These are phyloP conservation scores for Teratosphaeria gauchensis DNA, from an alignment of 2,329 filamentous ascomycete genomes.

Conservation along the genomic window DNA sequence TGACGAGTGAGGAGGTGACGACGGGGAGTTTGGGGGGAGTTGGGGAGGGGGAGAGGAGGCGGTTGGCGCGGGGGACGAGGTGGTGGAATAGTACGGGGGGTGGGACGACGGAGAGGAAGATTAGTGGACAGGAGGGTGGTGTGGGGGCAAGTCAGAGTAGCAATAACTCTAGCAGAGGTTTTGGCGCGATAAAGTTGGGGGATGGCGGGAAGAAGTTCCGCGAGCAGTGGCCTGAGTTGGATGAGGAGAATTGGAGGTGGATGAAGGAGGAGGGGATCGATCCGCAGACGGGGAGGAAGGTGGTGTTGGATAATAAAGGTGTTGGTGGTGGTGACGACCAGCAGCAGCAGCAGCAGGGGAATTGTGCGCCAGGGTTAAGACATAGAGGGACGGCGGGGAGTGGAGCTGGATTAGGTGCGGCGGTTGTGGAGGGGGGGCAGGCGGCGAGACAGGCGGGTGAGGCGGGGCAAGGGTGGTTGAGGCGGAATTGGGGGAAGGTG, in stretches of 20 bases:
- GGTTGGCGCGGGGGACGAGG: conserved; percentile 64
- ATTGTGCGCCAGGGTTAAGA: conserved; percentile 54
- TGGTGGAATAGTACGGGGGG: conserved; percentile 98
- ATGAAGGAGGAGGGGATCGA: conserved; percentile 79
- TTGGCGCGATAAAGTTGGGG: conserved; percentile 72
- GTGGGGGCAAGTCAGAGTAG: conserved; percentile 30
- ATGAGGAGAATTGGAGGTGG: conserved; percentile 85
- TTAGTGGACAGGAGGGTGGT: conserved; percentile 11
- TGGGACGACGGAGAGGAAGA: conserved; percentile 52
- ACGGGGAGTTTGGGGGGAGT: conserved; percentile 77
- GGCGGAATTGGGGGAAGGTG: conserved; percentile 68
- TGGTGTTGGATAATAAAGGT: conserved; percentile 1
- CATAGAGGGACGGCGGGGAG: conserved; percentile 49
- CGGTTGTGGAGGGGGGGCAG: conserved; percentile 70
- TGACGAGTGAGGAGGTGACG: conserved; percentile 98
- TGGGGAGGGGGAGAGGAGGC: conserved; percentile 60
- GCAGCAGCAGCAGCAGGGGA: conserved; percentile 37
- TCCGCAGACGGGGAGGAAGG: conserved; percentile 53
- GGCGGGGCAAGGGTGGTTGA: conserved; percentile 72
- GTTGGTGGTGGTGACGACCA: conserved; percentile 2
- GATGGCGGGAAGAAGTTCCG: conserved; percentile 89
- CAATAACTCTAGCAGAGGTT: conserved; percentile 54
- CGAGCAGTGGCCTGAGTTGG: conserved; percentile 79
- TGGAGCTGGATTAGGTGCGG: conserved; percentile 44
- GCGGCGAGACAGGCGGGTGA: conserved; percentile 68